A percentile compares a stretch with the other conserved stretches of the same genome.
Evolutionary conservation across 352 stramenopile genomes (phyloP).

Genomic region (Sclerospora graminicola): DNA sequence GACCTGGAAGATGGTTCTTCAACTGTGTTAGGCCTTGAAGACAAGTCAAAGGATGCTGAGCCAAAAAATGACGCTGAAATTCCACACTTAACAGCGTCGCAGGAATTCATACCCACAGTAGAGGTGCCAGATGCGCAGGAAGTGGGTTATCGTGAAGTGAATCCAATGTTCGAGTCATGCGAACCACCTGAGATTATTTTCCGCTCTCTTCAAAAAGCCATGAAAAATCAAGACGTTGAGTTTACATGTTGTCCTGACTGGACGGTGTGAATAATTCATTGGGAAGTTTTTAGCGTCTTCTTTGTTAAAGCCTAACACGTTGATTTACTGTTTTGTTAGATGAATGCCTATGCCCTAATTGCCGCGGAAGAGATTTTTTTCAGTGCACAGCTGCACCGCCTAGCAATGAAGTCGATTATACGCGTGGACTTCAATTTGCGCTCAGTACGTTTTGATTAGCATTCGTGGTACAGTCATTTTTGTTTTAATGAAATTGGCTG

Average conservation of each 20-base stretch:
- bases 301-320: slow-evolving; percentile 1
- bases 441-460: slow-evolving; percentile 23
- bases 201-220: slow-evolving; percentile 32
- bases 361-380: slow-evolving; percentile 62
- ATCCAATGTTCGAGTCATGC: slow-evolving; percentile 68
- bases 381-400: slow-evolving; percentile 40
- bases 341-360: slow-evolving; percentile 50
- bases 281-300: neutral
- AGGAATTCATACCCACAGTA: slow-evolving; percentile 27
- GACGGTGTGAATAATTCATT: slow-evolving; percentile 32
- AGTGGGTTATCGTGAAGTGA: slow-evolving; percentile 48
- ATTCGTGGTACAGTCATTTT: neutral
- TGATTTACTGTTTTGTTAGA: slow-evolving; percentile 25
- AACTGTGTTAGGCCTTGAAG: slow-evolving; percentile 7
- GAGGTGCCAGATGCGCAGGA: slow-evolving; percentile 41
- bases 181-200: slow-evolving; percentile 36
- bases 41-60: slow-evolving; percentile 20
- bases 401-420: slow-evolving; percentile 38
- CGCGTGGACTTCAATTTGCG: slow-evolving; percentile 64
- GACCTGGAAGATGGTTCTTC: slow-evolving; percentile 24
- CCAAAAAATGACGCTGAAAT: neutral
- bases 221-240: slow-evolving; percentile 37
- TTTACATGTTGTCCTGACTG: slow-evolving; percentile 41
- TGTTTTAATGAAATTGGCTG: too few species aligned
- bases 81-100: slow-evolving; percentile 1